Base-by-base conservation (phyloP, 2,329 filamentous ascomycete species). In the Lecanicillium sp. region DNA sequence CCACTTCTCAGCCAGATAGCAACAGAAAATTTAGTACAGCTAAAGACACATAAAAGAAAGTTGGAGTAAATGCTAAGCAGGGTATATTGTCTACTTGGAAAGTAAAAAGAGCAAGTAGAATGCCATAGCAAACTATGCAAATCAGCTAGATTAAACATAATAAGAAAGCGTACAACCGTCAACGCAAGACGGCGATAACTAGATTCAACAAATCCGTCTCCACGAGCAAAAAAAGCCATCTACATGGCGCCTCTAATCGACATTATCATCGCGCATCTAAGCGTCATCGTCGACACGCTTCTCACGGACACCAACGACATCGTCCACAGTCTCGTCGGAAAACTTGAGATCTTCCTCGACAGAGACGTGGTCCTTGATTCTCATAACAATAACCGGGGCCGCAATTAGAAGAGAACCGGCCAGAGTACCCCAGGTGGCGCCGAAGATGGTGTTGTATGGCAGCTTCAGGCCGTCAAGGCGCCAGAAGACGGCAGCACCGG, bases 331-430 rank as follows among this genome's bases (percentile, higher is more conserved):
- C 72, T 92, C 86, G 53, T 94, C 88, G 15, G 84, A 87, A 59
- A 87, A 89, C 56, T 80, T 79, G 37, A 95, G 66, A 60, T 96
- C 89, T 39, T 89, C 81, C 60, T 90, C 86, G 4, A 94, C 52
- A 2, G 74, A 59, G n/a, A 87, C 77, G n/a, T 81, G 84, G 50
- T 95, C 87, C 58, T 84, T 74, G 58, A 96, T 83, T 65, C 82
- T 84, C 52, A 79, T 64, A 52, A 84, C 76, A 56, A 96, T 83
- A 43, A 95, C 75, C 0, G 89, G 89, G 0, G 81, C 71, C 4
- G 87, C 89, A 44, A 90, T 64, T 20, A 95, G 13, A 32, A 96
- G 71, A 20, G 83, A 81, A n/a, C 71, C 82, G 1, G 71, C 73
- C 12, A 94, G 73, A 3, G 94, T 68, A 37, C 69, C 86, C 88